Percentiles rank a stretch among this genome's conserved stretches.
Conservation (phyloP, 2,329 filamentous ascomycete genomes). For the Phialemoniopsis sp. region DNA sequence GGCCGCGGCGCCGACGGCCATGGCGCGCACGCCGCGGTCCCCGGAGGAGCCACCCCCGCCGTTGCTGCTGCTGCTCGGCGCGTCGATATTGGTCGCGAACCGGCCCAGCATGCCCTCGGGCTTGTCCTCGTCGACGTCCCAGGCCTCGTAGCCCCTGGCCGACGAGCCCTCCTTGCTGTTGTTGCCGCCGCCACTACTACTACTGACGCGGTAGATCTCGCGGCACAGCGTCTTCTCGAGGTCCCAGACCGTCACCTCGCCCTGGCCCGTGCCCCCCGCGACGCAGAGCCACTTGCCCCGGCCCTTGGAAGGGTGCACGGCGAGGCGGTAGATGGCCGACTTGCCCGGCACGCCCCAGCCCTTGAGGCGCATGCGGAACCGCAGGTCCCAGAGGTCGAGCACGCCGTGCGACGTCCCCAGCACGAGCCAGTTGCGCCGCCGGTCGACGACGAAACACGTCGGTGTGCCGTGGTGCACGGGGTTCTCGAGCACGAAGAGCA, state of each 20-base stretch:
- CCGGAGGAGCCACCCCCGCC: slow-evolving; percentile 39
- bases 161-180: slow-evolving; percentile 42
- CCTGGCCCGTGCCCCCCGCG: slow-evolving; percentile 75
- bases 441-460: slow-evolving; percentile 86
- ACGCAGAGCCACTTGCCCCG: slow-evolving; percentile 84
- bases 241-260: slow-evolving; percentile 91
- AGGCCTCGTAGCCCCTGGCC: slow-evolving; percentile 70
- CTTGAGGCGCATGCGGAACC: slow-evolving; percentile 85
- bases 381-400: slow-evolving; percentile 90
- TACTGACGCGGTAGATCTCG: slow-evolving; percentile 73
- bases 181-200: background rate
- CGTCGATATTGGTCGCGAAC: slow-evolving; percentile 72
- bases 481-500: slow-evolving; percentile 77
- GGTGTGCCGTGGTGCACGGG: slow-evolving; percentile 88
- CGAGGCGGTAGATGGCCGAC: slow-evolving; percentile 73
- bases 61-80: background rate
- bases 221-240: slow-evolving; percentile 84
- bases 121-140: slow-evolving; percentile 86
- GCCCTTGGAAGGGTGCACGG: slow-evolving; percentile 73
- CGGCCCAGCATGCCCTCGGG: slow-evolving; percentile 82
- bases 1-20: slow-evolving; percentile 54
- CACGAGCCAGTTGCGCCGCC: slow-evolving; percentile 83
- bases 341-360: slow-evolving; percentile 85
- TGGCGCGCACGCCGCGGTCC: slow-evolving; percentile 69
- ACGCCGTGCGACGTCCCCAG: slow-evolving; percentile 91